Base-by-base conservation (phyloP, 768 basidiomycete species). In the Naganishia onofrii region DNA sequence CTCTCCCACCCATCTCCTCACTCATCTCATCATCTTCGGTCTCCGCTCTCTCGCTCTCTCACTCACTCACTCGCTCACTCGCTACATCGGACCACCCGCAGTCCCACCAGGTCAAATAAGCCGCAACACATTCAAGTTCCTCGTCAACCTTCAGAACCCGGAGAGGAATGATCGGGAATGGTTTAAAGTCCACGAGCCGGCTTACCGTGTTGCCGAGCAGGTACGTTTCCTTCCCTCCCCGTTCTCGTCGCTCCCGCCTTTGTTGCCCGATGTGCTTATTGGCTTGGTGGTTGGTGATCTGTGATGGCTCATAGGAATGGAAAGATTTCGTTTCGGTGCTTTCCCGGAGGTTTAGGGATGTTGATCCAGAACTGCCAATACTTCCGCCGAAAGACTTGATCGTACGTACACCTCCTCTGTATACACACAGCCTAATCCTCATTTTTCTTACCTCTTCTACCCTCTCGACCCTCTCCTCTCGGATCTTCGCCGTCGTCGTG, bases 331-430 rank as follows among this genome's bases (percentile, higher is more conserved):
- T 94, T 23, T 88, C 89, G 51, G 82, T 82, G 0, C 87, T 94
- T 76, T 89, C 89, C 0, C 83, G 86, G 13, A 80, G 86, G 32
- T 83, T 95, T 19, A 83, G 85, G 32, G 88, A 88, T 54, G 87
- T 87, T 0, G 95, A 99, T 78, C 82, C 86, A 21, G 87, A 96
- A 75, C 86, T 98, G 0, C 95, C 96, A 0, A 88, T 86, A 9
- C 83, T 98, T 1, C 96, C 96, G 0, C 87, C 91, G 0, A 94
- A 93, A 76, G 95, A 99, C 74, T 85, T 95, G 28, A 87, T 91
- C 17, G 80, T 81, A 51, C 64, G 79, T 68, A 4, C 26, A 9
- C 29, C 28, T n/a, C 15, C 19, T 19, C 38, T 8, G 26, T 23
- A 23, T 12, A 3, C 52, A 7, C n/a, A 23, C 10, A n/a, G 9